Conservation (phyloP, 2,329 filamentous ascomycete species). For the Nemania diffusa region DNA sequence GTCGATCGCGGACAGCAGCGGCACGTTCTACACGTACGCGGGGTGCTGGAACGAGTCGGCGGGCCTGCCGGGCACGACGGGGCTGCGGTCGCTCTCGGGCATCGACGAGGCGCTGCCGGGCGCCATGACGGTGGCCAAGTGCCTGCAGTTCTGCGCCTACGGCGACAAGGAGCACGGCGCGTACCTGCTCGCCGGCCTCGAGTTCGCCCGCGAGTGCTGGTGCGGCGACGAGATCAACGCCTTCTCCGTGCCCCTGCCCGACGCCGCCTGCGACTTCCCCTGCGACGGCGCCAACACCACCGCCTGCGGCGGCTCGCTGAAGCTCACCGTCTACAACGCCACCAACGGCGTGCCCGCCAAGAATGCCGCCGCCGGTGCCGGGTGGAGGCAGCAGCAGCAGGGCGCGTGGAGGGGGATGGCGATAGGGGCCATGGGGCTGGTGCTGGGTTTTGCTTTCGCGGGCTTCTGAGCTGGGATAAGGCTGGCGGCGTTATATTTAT, state of each 20-base stretch:
- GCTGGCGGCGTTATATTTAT: not conserved
- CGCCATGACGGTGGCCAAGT: slow-evolving; percentile 63
- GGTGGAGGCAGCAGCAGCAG: not conserved
- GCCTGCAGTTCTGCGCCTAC: slow-evolving; percentile 60
- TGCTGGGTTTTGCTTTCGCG: slow-evolving; percentile 16
- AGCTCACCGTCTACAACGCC: slow-evolving; percentile 57
- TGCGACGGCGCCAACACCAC: slow-evolving; percentile 64
- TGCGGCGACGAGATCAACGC: slow-evolving; percentile 62
- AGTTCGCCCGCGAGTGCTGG: slow-evolving; percentile 69
- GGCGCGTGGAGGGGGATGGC: slow-evolving; percentile 1
- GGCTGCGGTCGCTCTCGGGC: slow-evolving; percentile 57
- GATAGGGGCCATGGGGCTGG: slow-evolving; percentile 8
- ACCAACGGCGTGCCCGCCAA: slow-evolving; percentile 14
- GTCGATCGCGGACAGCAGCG: slow-evolving; percentile 28
- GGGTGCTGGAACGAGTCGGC: slow-evolving; percentile 70
- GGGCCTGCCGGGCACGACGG: slow-evolving; percentile 54
- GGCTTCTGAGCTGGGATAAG: slow-evolving; percentile 4
- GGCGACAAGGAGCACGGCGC: slow-evolving; percentile 45
- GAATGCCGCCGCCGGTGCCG: slow-evolving; percentile 9
- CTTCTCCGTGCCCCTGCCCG: slow-evolving; percentile 58
- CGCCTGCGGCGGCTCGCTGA: slow-evolving; percentile 65
- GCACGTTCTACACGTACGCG: slow-evolving; percentile 58
- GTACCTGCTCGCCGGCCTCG: slow-evolving; percentile 64
- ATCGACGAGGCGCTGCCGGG: slow-evolving; percentile 54
- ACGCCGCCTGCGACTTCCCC: slow-evolving; percentile 60